Base-by-base conservation (phyloP, 106 monocot species). In the Phalaenopsis aphrodite region DNA sequence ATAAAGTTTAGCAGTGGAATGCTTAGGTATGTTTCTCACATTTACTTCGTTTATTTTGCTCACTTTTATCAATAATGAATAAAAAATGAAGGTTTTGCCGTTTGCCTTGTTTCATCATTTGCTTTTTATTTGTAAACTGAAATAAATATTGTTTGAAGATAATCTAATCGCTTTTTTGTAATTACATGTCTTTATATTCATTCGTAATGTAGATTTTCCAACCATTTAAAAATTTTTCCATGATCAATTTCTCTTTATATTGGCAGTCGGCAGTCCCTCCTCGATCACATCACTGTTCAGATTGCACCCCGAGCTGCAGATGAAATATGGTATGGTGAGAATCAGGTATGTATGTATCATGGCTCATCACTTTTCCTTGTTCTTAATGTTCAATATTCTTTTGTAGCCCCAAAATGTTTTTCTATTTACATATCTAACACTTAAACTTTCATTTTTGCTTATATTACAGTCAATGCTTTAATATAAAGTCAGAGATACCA, bases 201-300 rank as follows among this genome's bases (percentile, higher is more conserved):
- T 0, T 23, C 3, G 24, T 66, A 21, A 24, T 66, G 57, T 57
- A 24, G n/a, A 24, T 21, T 66, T 66, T 66, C 23, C 66, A 24
- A 24, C 30, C 10, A 66, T 66, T 5, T 66, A 30, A 66, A 66
- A 1, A 52, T 71, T 45, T 66, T 24, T 73, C 69, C 65, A 55
- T 73, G 9, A 75, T 75, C 37, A 8, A 56, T 17, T 56, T 56
- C 56, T 2, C 56, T 56, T 83, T 78, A 52, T 78, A 77, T 42
- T 77, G 66, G 57, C 86, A 94, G 91, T 78, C 90, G 91, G 10
- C 88, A 88, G 57, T 91, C 94, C 2, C 82, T 94, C 18, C 88
- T 94, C 49, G 94, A 94, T 84, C 88, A 91, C 84, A 94, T 94
- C 47, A 94, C 94, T 80, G 94, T 94, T 81, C 91, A 94, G 84